Evolutionary conservation across 1,139 yeast species (phyloP).

Genomic region (Taphrina communis): DNA sequence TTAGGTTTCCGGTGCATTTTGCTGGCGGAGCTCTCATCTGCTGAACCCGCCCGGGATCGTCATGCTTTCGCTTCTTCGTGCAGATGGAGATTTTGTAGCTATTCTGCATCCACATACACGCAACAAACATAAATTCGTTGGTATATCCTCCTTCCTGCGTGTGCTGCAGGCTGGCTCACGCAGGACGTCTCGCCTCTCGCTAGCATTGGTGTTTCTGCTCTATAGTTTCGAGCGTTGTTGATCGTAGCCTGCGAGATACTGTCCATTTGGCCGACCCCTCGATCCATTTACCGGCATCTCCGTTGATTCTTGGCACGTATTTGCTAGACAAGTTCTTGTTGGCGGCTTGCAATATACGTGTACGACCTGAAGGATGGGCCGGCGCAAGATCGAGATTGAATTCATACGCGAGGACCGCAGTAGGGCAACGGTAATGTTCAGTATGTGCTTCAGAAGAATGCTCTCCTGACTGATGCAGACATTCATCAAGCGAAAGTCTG

Average conservation of each 20-base stretch:
- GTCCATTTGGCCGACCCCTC: not conserved
- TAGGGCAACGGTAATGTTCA: slow-evolving; percentile 54
- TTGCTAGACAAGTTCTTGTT: not conserved
- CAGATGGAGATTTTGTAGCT: no score
- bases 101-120: no score
- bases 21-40: not conserved
- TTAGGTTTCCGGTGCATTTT: not conserved
- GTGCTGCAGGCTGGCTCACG: no score
- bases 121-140: no score
- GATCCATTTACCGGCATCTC: not conserved
- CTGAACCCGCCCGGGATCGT: no score
- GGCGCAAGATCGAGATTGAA: slow-evolving; percentile 92
- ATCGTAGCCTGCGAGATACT: no score
- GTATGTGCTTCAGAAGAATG: not conserved
- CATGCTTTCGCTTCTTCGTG: no score
- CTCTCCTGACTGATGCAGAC: slow-evolving; percentile 55
- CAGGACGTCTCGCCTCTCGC: no score
- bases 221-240: no score
- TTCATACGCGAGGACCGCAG: slow-evolving; percentile 91
- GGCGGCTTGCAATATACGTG: no score
- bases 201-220: no score
- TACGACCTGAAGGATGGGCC: slow-evolving; percentile 66
- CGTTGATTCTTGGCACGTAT: not conserved
- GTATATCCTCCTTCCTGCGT: no score
- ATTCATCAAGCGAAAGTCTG: slow-evolving; percentile 91